Evolutionary conservation across 352 stramenopile species (phyloP), one percentile per base, ranked within the genome.

Genomic region (Phytophthora foliorum): DNA sequence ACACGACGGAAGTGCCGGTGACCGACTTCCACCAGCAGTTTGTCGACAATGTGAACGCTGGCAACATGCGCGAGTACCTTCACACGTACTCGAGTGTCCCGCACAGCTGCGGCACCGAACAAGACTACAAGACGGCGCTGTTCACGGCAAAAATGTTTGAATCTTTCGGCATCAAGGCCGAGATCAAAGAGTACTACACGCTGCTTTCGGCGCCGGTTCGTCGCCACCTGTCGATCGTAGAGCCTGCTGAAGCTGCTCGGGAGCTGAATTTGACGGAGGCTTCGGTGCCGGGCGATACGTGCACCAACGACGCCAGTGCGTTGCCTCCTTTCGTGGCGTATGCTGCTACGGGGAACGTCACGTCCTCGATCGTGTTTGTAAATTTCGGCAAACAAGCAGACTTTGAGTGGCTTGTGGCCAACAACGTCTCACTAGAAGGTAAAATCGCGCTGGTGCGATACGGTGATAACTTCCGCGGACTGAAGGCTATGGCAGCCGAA

Each of bases 271-370:
- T 94, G n/a, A 94, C 79, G 16, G 70, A 87, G 22, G 84, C 83
- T 9, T 63, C 55, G 4, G 66, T 97, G 6, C 65, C 62, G n/a
- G 82, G 86, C n/a, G 86, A 93, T 42, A 52, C 84, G 16, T 84
- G 94, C 41, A 81, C 66, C 36, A 88, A 45, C 64, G 75, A 59
- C 56, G 60, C 69, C 63, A 75, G 74, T 56, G 88, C 72, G 61
- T 76, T 81, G 72, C 91, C 78, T 69, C 81, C 88, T 21, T 97
- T 93, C 67, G 67, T 95, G 39, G 91, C 85, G 14, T 97, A 97
- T 67, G 74, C 83, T 14, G 76, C 86, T 0, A 82, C 82, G 10
- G 89, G 90, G 13, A 81, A 91, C 52, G 78, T 94, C 25, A 85
- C 73, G 13, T 72, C 65, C 9, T 68, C 81, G 3, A 58, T 95